Conservation (phyloP, 495 filamentous ascomycete genomes). For the Aspergillus biplanus region DNA sequence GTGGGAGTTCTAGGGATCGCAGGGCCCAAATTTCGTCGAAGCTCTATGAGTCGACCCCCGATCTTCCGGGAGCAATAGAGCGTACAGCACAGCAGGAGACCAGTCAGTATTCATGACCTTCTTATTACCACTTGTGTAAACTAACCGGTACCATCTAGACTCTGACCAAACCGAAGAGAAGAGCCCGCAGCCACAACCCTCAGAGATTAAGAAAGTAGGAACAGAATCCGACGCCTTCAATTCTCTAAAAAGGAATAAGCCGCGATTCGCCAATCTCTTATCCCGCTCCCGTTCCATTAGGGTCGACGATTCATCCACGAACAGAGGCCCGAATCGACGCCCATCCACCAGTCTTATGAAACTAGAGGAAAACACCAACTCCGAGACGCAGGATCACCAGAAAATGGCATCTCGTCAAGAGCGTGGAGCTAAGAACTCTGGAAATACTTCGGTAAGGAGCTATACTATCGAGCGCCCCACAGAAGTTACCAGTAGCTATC, state of each 20-base stretch:
- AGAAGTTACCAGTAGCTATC: constrained; percentile 33
- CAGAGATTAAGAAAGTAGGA: constrained; percentile 33
- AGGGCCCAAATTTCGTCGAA: constrained; percentile 37
- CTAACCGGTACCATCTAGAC: constrained; percentile 27
- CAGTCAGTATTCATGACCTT: constrained; percentile 28
- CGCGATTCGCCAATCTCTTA: constrained; percentile 60
- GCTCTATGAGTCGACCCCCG: constrained; percentile 47
- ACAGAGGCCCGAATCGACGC: constrained; percentile 40
- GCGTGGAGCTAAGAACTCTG: constrained; percentile 64
- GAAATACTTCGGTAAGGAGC: constrained; percentile 61
- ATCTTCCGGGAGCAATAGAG: constrained; percentile 40
- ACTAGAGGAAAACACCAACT: constrained; percentile 42
- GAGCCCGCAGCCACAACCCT: constrained; percentile 27
- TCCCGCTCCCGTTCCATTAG: constrained; percentile 71
- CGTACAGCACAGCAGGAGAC: constrained; percentile 36
- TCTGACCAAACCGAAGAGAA: constrained; percentile 28
- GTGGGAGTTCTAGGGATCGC: constrained; percentile 48
- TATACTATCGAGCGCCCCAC: constrained; percentile 65
- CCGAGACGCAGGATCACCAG: constrained; percentile 35
- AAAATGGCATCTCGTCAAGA: constrained; percentile 66
- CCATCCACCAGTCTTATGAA: constrained; percentile 50
- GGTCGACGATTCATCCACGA: constrained; percentile 46
- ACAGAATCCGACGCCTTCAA: constrained; percentile 35
- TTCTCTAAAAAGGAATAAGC: constrained; percentile 49
- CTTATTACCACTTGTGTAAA: neutral